Conservation (phyloP, 495 filamentous ascomycete species). For the Daldinia concentrica region DNA sequence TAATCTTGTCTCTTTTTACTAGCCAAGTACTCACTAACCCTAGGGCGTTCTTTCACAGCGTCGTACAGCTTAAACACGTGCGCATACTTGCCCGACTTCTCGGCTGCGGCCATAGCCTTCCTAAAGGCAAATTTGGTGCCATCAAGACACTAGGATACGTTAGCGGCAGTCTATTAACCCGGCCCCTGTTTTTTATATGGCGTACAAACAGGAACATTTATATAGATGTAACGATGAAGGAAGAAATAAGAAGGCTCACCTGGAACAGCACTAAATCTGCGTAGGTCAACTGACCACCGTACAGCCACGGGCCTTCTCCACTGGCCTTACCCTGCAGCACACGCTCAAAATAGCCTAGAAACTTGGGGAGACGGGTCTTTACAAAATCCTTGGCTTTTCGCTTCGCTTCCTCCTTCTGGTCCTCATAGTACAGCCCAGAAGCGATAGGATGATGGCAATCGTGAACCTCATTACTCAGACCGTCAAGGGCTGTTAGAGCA, state of each 20-base stretch:
- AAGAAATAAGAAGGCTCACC: slow-evolving; percentile 44
- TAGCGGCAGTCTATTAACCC: slow-evolving; percentile 2
- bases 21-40: slow-evolving; percentile 63
- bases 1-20: slow-evolving; percentile 63
- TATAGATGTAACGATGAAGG: neutral
- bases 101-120: slow-evolving; percentile 55
- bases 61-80: slow-evolving; percentile 60
- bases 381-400: slow-evolving; percentile 31
- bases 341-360: slow-evolving; percentile 69
- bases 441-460: slow-evolving; percentile 74
- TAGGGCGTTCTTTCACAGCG: slow-evolving; percentile 56
- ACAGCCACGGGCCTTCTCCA: slow-evolving; percentile 65
- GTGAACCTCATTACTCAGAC: slow-evolving; percentile 70
- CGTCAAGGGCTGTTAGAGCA: slow-evolving; percentile 71
- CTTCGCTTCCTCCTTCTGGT: slow-evolving; percentile 66
- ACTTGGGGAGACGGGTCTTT: slow-evolving; percentile 68
- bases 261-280: slow-evolving; percentile 77
- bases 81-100: slow-evolving; percentile 57
- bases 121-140: slow-evolving; percentile 64
- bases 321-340: slow-evolving; percentile 65
- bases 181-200: neutral
- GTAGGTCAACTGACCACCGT: slow-evolving; percentile 66
- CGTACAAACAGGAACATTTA: neutral
- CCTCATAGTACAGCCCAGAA: slow-evolving; percentile 67
- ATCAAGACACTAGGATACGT: slow-evolving; percentile 43